Evolutionary conservation across 2,329 filamentous ascomycete genomes (phyloP).

Genomic region (Nigrospora sphaerica): DNA sequence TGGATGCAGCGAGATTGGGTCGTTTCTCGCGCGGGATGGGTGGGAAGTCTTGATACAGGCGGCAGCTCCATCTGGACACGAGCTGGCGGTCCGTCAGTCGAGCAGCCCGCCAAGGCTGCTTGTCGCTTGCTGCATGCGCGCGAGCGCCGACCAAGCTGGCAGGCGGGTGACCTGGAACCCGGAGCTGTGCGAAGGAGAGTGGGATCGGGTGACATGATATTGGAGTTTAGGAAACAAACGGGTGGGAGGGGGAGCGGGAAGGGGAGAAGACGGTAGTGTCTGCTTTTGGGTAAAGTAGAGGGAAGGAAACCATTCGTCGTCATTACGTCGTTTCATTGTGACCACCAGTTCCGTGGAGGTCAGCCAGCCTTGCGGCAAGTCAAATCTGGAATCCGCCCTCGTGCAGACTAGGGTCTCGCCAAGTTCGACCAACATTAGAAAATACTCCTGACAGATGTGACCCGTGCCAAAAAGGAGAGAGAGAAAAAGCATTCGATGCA

Average conservation of each 20-base stretch:
- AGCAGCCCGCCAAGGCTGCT: too few relatives aligned
- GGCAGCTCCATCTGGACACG: neutral
- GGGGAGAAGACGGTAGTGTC: conserved; percentile 14
- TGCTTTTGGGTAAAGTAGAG: conserved; percentile 11
- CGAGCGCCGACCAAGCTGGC: too few relatives aligned
- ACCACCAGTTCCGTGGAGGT: conserved; percentile 34
- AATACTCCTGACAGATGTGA: conserved; percentile 25
- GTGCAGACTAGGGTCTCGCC: conserved; percentile 33
- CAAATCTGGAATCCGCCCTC: conserved; percentile 47
- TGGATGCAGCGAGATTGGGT: conserved; percentile 7
- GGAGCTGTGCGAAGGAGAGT: conserved; percentile 14
- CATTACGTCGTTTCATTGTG: conserved; percentile 36
- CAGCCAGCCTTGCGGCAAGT: conserved; percentile 54
- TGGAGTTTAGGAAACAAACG: conserved; percentile 19
- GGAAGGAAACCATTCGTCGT: conserved; percentile 19
- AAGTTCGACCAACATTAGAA: conserved; percentile 42
- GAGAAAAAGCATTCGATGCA: conserved; percentile 4
- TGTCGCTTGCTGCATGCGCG: too few relatives aligned
- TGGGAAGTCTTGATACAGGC: conserved; percentile 2
- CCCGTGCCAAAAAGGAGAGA: neutral
- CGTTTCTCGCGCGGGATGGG: conserved; percentile 5
- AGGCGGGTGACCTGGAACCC: neutral
- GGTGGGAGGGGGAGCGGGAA: conserved; percentile 6
- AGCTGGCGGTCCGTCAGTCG: neutral
- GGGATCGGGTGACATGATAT: conserved; percentile 7